These are phyloP conservation scores for Alternaria alternata DNA, from an alignment of 2,329 filamentous ascomycete species.

Conservation along the genomic window DNA sequence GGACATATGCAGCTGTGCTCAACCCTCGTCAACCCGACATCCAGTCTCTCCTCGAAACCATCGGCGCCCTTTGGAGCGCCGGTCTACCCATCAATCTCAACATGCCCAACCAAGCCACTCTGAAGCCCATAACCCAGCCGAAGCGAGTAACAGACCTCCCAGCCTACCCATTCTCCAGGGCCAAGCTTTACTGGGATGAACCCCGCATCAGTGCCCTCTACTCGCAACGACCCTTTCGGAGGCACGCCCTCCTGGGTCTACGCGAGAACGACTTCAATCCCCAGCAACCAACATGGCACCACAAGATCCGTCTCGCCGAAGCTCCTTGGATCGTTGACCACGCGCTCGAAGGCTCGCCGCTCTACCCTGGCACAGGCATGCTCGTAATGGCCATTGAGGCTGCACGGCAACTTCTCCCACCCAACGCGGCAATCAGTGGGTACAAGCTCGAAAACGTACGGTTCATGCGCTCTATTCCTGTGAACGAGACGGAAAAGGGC, in stretches of 20 bases:
- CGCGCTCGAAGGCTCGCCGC: slow-evolving; percentile 42
- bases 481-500: slow-evolving; percentile 14
- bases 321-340: slow-evolving; percentile 60
- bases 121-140: slow-evolving; percentile 5
- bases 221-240: slow-evolving; percentile 26
- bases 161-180: slow-evolving; percentile 41
- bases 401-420: slow-evolving; percentile 21
- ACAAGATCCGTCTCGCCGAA: slow-evolving; percentile 53
- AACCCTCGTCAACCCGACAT: slow-evolving; percentile 3
- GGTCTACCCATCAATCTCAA: slow-evolving; percentile 13
- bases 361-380: slow-evolving; percentile 46
- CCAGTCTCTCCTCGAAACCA: slow-evolving; percentile 2
- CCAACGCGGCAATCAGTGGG: slow-evolving; percentile 5
- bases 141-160: slow-evolving; percentile 11
- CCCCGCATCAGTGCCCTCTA: slow-evolving; percentile 8
- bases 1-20: slow-evolving; percentile 12
- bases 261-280: slow-evolving; percentile 27
- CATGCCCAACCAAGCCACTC: slow-evolving; percentile 11
- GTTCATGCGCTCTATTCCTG: slow-evolving; percentile 16
- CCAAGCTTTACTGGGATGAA: slow-evolving; percentile 33
- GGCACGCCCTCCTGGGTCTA: slow-evolving; percentile 29
- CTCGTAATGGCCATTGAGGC: slow-evolving; percentile 47
- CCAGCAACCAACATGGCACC: slow-evolving; percentile 53
- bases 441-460: slow-evolving; percentile 19
- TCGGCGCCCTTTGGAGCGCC: slow-evolving; percentile 9